phyloP scores from a whole-genome alignment of 768 basidiomycete species.

The Lactifluus rugatus region DNA sequence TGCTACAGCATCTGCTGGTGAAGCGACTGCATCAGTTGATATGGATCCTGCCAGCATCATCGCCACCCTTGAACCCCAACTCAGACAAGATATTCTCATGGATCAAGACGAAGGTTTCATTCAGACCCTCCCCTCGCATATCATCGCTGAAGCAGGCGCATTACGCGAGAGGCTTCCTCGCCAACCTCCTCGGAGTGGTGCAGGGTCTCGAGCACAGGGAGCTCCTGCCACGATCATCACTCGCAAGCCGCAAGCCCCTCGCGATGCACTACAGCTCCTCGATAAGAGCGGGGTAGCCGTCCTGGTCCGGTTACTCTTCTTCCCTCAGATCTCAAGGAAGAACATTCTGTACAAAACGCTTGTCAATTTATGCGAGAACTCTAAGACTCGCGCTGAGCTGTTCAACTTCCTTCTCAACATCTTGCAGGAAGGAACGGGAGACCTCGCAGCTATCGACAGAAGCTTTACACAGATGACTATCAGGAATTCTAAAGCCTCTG shows the following conservation, averaged over 20 bases:
- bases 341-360: conserved; percentile 80
- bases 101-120: conserved; percentile 84
- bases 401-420: conserved; percentile 93
- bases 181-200: conserved; percentile 4
- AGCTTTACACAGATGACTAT: conserved; percentile 90
- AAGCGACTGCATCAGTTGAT: conserved; percentile 36
- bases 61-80: conserved; percentile 78
- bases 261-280: conserved; percentile 88
- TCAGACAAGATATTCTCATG: conserved; percentile 84
- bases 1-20: conserved; percentile 29
- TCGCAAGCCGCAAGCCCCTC: conserved; percentile 47
- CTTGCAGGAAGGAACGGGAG: conserved; percentile 90
- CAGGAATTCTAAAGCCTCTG: conserved; percentile 43
- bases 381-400: conserved; percentile 81
- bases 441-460: conserved; percentile 84
- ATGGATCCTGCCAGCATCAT: conserved; percentile 89
- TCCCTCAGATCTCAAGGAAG: conserved; percentile 86
- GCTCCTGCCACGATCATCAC: conserved; percentile 23
- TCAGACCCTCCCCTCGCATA: conserved; percentile 70
- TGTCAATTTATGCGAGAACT: conserved; percentile 92
- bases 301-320: conserved; percentile 88
- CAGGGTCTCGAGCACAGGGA: conserved; percentile 13
- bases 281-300: conserved; percentile 85
- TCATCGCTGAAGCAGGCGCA: conserved; percentile 73
- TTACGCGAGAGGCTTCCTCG: conserved; percentile 46